phyloP scores from a whole-genome alignment of 2,329 filamentous ascomycete species.

The Hypoxylon sp. region DNA sequence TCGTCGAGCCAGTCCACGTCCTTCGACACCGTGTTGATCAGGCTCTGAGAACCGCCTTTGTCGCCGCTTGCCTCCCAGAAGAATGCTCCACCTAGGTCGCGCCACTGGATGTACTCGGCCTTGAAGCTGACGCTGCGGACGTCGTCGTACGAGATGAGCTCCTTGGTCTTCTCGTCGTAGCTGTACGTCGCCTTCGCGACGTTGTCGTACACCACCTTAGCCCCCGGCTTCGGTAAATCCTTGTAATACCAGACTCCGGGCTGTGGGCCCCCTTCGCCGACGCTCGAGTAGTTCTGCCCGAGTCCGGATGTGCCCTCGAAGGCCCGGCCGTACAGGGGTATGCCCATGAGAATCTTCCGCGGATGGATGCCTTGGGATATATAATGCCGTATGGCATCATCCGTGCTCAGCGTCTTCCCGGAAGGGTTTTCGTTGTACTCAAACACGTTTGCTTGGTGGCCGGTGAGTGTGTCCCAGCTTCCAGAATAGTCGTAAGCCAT shows the following conservation, averaged over 20 bases:
- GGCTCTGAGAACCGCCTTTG: conserved; percentile 61
- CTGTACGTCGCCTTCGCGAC: conserved; percentile 75
- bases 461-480: conserved; percentile 71
- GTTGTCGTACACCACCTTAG: conserved; percentile 67
- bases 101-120: conserved; percentile 70
- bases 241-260: conserved; percentile 74
- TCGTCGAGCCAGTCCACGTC: conserved; percentile 63
- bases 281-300: conserved; percentile 71
- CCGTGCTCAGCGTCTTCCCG: conserved; percentile 76
- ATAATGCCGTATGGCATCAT: conserved; percentile 75
- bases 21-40: conserved; percentile 67
- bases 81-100: conserved; percentile 78
- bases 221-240: conserved; percentile 72
- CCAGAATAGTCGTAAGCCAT: conserved; percentile 81
- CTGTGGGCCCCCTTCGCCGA: conserved; percentile 70
- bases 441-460: conserved; percentile 79
- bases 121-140: conserved; percentile 70
- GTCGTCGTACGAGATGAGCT: conserved; percentile 79
- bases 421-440: conserved; percentile 61
- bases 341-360: conserved; percentile 78
- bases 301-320: conserved; percentile 77
- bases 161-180: conserved; percentile 69
- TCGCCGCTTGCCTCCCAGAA: conserved; percentile 89
- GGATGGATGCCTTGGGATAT: conserved; percentile 67
- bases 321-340: conserved; percentile 84